Evolutionary conservation across 2,329 filamentous ascomycete genomes (phyloP).

Genomic region (Metarhizium album): DNA sequence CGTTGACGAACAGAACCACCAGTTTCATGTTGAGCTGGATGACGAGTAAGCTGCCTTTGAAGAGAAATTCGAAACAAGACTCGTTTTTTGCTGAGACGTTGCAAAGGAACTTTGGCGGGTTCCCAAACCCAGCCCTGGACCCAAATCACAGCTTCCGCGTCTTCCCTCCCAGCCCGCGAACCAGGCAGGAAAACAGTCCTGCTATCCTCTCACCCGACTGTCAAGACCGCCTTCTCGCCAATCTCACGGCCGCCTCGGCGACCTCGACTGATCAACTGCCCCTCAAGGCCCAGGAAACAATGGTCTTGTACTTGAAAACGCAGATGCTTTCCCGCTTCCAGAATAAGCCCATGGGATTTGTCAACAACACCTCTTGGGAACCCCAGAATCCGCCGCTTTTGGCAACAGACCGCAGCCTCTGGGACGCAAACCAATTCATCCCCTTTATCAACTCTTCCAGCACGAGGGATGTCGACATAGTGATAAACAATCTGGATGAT

Average conservation of each 20-base stretch:
- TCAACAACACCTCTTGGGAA: slow-evolving; percentile 17
- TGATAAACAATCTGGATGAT: slow-evolving; percentile 24
- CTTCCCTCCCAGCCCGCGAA: not conserved
- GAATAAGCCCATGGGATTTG: slow-evolving; percentile 15
- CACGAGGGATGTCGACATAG: slow-evolving; percentile 14
- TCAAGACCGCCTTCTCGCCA: slow-evolving; percentile 6
- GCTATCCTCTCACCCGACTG: not conserved
- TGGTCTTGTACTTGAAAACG: slow-evolving; percentile 15
- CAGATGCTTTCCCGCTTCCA: slow-evolving; percentile 12
- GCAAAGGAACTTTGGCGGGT: slow-evolving; percentile 13
- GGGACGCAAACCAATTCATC: slow-evolving; percentile 15
- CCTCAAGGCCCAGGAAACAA: slow-evolving; percentile 10
- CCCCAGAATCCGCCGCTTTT: slow-evolving; percentile 8
- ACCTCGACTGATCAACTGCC: not conserved
- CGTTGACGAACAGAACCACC: slow-evolving; percentile 1
- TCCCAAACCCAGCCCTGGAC: slow-evolving; percentile 12
- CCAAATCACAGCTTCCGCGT: slow-evolving; percentile 11
- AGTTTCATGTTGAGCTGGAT: slow-evolving; percentile 15
- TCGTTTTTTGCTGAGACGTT: not conserved
- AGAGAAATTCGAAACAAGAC: not conserved
- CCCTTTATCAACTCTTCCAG: slow-evolving; percentile 9
- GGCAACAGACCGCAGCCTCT: slow-evolving; percentile 8
- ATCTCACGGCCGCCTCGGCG: not conserved
- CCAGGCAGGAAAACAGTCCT: not conserved
- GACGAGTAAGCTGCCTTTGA: slow-evolving; percentile 12